Evolutionary conservation across 2,329 filamentous ascomycete genomes (phyloP).

Genomic region (Phaeosphaeria sp.): DNA sequence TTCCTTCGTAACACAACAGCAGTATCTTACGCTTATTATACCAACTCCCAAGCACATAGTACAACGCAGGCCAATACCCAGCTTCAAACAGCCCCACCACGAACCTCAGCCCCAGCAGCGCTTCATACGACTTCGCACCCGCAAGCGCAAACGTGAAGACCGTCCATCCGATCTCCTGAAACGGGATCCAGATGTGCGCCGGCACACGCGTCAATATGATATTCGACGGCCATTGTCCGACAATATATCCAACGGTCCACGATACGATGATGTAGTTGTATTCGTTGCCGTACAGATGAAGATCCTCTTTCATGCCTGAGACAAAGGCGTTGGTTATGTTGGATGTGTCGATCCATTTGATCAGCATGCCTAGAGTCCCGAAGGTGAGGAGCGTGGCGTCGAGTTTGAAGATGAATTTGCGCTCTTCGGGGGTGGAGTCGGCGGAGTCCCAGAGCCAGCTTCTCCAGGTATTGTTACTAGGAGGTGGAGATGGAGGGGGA

Average conservation of each 20-base stretch:
- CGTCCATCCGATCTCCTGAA: constrained; percentile 10
- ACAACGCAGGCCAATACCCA: constrained; percentile 22
- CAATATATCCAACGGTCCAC: constrained; percentile 68
- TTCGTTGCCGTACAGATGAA: constrained; percentile 27
- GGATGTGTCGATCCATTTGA: constrained; percentile 32
- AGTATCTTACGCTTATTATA: constrained; percentile 8
- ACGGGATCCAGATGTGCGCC: constrained; percentile 13
- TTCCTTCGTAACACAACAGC: neutral
- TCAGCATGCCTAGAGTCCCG: constrained; percentile 48
- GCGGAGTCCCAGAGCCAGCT: constrained; percentile 32
- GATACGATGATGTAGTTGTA: constrained; percentile 57
- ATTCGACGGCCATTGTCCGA: constrained; percentile 31
- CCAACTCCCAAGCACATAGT: constrained; percentile 49
- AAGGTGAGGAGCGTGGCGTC: constrained; percentile 56
- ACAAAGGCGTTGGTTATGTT: constrained; percentile 37
- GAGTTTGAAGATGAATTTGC: constrained; percentile 34
- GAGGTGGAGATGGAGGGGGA: neutral
- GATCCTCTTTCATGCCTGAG: constrained; percentile 38
- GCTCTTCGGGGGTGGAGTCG: constrained; percentile 26
- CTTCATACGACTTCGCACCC: constrained; percentile 19
- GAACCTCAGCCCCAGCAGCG: constrained; percentile 13
- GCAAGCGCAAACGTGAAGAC: constrained; percentile 19
- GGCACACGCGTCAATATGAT: constrained; percentile 30
- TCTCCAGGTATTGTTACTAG: constrained; percentile 15
- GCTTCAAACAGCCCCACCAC: constrained; percentile 19